These are phyloP conservation scores for Entophlyctis luteolus DNA, from an alignment of 192 early-diverging fungal genomes.

Conservation along the genomic window DNA sequence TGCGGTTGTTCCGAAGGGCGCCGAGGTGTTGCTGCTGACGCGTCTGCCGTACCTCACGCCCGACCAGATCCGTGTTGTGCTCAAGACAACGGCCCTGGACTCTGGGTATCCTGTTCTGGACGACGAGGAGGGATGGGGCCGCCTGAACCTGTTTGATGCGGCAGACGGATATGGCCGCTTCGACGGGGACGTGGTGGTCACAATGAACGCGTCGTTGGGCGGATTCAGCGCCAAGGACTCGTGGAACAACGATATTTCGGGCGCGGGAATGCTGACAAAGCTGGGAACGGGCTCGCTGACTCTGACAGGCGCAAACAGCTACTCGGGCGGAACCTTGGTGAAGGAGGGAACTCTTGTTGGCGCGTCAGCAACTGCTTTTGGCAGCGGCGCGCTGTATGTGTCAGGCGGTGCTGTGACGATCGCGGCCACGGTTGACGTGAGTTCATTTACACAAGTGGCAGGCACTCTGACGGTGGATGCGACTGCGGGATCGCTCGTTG, in stretches of 20 bases:
- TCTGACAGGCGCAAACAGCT: slow-evolving; percentile 25
- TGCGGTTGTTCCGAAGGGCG: slow-evolving; percentile 24
- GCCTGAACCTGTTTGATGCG: slow-evolving; percentile 29
- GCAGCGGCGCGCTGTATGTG: slow-evolving; percentile 21
- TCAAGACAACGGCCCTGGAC: slow-evolving; percentile 26
- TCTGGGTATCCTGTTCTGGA: slow-evolving; percentile 27
- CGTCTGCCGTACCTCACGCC: slow-evolving; percentile 31
- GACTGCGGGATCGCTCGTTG: background rate
- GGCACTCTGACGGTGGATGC: background rate
- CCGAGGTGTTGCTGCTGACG: slow-evolving; percentile 32
- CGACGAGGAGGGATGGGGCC: slow-evolving; percentile 30
- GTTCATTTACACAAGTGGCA: background rate
- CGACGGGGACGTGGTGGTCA: slow-evolving; percentile 28
- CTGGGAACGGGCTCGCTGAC: slow-evolving; percentile 11
- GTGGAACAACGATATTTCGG: slow-evolving; percentile 33
- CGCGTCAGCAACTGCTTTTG: slow-evolving; percentile 15
- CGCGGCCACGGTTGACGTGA: background rate
- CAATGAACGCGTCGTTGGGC: slow-evolving; percentile 8
- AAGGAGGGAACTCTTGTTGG: slow-evolving; percentile 12
- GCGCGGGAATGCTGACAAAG: slow-evolving; percentile 13
- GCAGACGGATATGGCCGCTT: slow-evolving; percentile 26
- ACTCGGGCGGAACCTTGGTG: slow-evolving; percentile 10
- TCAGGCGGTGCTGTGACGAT: background rate
- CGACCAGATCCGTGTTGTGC: slow-evolving; percentile 24
- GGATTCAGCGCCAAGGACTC: slow-evolving; percentile 5